Evolutionary conservation across 805 yeast species (phyloP).

Genomic region (Lipomyces spencermartinsiae): DNA sequence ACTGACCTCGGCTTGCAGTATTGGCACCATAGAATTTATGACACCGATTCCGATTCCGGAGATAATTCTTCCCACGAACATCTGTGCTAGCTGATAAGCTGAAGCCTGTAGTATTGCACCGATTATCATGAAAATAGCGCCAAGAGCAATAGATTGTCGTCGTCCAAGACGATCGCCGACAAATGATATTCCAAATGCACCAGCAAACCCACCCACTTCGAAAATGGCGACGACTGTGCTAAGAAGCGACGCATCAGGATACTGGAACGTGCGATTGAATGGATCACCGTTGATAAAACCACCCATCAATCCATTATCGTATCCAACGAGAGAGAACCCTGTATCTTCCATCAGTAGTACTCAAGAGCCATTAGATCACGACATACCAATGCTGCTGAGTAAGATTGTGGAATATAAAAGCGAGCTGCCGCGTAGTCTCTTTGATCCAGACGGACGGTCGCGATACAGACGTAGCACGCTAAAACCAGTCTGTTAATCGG

Average conservation of each 20-base stretch:
- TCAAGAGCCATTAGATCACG: not conserved
- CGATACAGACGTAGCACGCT: not conserved
- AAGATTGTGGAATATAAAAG: not conserved
- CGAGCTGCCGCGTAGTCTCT: not conserved
- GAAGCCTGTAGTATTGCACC: constrained; percentile 66
- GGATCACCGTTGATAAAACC: constrained; percentile 28
- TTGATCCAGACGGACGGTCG: not conserved
- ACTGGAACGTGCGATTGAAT: constrained; percentile 46
- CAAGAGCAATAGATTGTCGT: constrained; percentile 63
- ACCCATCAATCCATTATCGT: constrained; percentile 35
- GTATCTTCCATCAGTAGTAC: not conserved
- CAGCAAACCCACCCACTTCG: constrained; percentile 58
- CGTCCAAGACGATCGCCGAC: constrained; percentile 65
- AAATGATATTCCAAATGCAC: constrained; percentile 56
- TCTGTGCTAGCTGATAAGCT: constrained; percentile 68
- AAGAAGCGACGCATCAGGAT: constrained; percentile 53
- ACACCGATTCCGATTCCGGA: constrained; percentile 80
- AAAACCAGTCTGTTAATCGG: not conserved
- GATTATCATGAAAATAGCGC: constrained; percentile 61
- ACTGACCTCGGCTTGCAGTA: constrained; percentile 79
- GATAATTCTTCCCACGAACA: constrained; percentile 72
- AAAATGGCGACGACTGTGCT: constrained; percentile 59
- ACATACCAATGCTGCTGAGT: constrained; percentile 1
- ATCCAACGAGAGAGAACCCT: constrained; percentile 12
- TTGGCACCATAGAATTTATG: constrained; percentile 80